Conservation (phyloP, 2,329 filamentous ascomycete species). For the Monosporascus sp. region DNA sequence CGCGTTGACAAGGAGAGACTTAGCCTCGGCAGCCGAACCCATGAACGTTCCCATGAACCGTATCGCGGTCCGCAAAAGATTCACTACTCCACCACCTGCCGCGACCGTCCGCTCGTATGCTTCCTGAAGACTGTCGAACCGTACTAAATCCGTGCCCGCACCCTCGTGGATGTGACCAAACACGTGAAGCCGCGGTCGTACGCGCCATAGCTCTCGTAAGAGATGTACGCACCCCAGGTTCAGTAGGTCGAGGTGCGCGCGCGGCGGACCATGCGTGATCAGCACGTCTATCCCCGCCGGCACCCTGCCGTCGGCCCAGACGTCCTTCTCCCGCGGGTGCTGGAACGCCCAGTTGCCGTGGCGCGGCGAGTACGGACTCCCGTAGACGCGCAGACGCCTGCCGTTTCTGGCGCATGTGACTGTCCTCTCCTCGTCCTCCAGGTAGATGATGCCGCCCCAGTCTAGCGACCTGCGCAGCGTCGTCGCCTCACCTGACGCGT, state of each 20-base stretch:
- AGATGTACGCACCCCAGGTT: slow-evolving; percentile 26
- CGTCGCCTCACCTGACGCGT: slow-evolving; percentile 8
- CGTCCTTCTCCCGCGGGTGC: slow-evolving; percentile 25
- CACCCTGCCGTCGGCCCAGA: slow-evolving; percentile 10
- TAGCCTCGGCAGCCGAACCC: background rate
- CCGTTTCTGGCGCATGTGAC: slow-evolving; percentile 21
- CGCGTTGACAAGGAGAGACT: slow-evolving; percentile 12
- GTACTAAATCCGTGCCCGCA: slow-evolving; percentile 24
- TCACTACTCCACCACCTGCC: slow-evolving; percentile 11
- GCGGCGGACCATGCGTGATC: slow-evolving; percentile 33
- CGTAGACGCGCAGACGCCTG: slow-evolving; percentile 27
- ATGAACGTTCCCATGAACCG: slow-evolving; percentile 3
- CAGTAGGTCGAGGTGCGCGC: slow-evolving; percentile 29
- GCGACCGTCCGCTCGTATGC: slow-evolving; percentile 17
- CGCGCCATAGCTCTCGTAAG: slow-evolving; percentile 23
- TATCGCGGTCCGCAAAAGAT: slow-evolving; percentile 4
- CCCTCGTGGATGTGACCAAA: slow-evolving; percentile 34
- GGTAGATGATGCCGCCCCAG: slow-evolving; percentile 29
- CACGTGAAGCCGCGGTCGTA: slow-evolving; percentile 27
- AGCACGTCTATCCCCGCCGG: slow-evolving; percentile 28
- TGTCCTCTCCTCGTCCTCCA: slow-evolving; percentile 22
- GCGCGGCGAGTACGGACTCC: slow-evolving; percentile 28
- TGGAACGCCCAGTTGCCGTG: slow-evolving; percentile 38
- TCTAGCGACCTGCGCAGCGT: slow-evolving; percentile 15
- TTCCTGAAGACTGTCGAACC: slow-evolving; percentile 23